These are phyloP conservation scores for Fusarium sp. DNA, from an alignment of 2,329 filamentous ascomycete genomes.

Conservation along the genomic window DNA sequence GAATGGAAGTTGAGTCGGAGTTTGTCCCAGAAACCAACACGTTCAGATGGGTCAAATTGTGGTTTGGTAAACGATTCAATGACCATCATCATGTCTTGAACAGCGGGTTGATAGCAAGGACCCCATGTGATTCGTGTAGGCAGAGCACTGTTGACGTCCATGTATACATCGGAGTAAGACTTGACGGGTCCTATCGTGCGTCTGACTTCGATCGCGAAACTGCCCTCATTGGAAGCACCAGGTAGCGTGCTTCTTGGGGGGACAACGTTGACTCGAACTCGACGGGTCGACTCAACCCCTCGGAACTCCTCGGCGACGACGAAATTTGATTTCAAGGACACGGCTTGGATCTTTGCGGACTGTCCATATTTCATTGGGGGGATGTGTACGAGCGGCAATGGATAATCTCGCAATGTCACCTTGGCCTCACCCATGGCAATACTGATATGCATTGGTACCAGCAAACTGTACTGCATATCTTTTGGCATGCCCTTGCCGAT, in stretches of 20 bases:
- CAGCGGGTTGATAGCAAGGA: constrained; percentile 95
- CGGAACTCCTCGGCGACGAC: constrained; percentile 96
- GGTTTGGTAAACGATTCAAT: constrained; percentile 98
- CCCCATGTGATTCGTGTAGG: constrained; percentile 97
- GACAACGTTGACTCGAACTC: constrained; percentile 87
- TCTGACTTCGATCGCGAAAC: constrained; percentile 88
- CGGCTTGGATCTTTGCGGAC: constrained; percentile 82
- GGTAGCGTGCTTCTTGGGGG: constrained; percentile 75
- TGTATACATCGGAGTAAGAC: constrained; percentile 91
- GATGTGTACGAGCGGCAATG: constrained; percentile 90
- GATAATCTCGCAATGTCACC: constrained; percentile 92
- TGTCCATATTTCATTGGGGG: constrained; percentile 86
- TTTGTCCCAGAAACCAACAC: constrained; percentile 99
- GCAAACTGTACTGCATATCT: constrained; percentile 89
- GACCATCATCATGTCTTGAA: constrained; percentile 99
- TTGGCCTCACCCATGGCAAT: constrained; percentile 92
- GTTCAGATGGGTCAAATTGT: constrained; percentile 91
- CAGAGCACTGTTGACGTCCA: constrained; percentile 93
- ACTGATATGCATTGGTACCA: constrained; percentile 91
- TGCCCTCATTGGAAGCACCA: constrained; percentile 68
- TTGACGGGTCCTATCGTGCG: constrained; percentile 96
- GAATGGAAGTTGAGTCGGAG: constrained; percentile 96
- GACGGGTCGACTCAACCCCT: constrained; percentile 82
- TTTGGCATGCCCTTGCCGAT: constrained; percentile 97
- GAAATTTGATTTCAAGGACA: constrained; percentile 90